Base-by-base conservation (phyloP, 305 asterid species). In the Withania somnifera region DNA sequence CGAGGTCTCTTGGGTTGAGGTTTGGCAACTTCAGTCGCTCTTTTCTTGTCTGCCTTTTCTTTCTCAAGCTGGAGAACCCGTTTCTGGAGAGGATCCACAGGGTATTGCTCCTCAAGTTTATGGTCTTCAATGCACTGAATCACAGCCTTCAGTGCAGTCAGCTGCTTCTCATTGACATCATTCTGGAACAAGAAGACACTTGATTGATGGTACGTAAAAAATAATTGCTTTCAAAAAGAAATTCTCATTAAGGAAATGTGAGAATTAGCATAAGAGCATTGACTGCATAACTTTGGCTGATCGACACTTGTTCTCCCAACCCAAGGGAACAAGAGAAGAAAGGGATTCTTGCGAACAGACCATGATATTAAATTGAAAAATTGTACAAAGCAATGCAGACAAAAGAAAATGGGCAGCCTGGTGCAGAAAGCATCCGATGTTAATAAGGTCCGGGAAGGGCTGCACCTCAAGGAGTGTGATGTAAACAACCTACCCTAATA, bases 1-100 rank as follows among this genome's bases (percentile, higher is more conserved):
- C 98, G 97, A 77, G 98, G 98, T 80, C 99, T 86, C 84, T 97
- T 97, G 85, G 98, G 81, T 88, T 92, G 98, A 82, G 99, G 99
- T 79, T 97, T 97, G 11, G 97, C 93, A 28, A 97, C 97, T 87
- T 97, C 99, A 57, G 98, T 94, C 15, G 93, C 98, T 36, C 97
- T 91, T 87, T 97, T 97, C 91, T 91, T 93, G 87, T 91, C 99
- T 5, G 98, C 98, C 91, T 97, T 97, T 71, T 93, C 97, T 87
- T 95, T 97, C 94, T 97, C 99, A 20, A 93, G 92, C 81, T 89
- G 96, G 34, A 84, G 82, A 26, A 97, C 89, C 90, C 90, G 91
- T 77, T 93, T 94, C 84, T 97, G 98, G 83, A 97, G 99, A 50
- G 96, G 90, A 40, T 90, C 98, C 60, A 93, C 54, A 0, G 98